phyloP scores from a whole-genome alignment of 805 yeast genomes.

The Lachancea meyersii region DNA sequence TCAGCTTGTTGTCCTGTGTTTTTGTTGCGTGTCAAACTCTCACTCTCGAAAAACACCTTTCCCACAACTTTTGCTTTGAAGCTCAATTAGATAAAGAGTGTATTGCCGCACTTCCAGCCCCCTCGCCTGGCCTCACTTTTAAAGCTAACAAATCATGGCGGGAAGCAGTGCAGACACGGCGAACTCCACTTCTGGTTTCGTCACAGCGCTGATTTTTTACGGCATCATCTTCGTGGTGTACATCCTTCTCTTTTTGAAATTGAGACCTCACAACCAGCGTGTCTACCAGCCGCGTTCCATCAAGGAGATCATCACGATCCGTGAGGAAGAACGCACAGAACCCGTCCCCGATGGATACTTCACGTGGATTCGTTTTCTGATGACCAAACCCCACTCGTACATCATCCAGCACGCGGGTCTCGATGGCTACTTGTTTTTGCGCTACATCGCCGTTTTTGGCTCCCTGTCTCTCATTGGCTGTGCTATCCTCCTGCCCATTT shows the following conservation, averaged over 20 bases:
- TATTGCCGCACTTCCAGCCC: too few relatives aligned
- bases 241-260: conserved; percentile 48
- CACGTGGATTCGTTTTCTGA: conserved; percentile 49
- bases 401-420: conserved; percentile 63
- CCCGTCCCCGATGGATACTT: conserved; percentile 59
- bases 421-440: conserved; percentile 70
- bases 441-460: conserved; percentile 55
- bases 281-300: conserved; percentile 79
- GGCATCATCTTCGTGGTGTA: conserved; percentile 54
- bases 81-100: too few relatives aligned
- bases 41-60: too few relatives aligned
- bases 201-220: conserved; percentile 65
- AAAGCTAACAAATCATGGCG: conserved; percentile 1
- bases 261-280: conserved; percentile 60
- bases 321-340: conserved; percentile 50
- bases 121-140: too few relatives aligned
- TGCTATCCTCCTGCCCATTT: conserved; percentile 55
- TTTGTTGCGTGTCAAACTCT: too few relatives aligned
- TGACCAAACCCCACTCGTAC: conserved; percentile 53
- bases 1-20: too few relatives aligned
- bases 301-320: conserved; percentile 28
- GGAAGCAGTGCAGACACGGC: not conserved
- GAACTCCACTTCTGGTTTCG: conserved; percentile 70
- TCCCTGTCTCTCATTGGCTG: conserved; percentile 48
- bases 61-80: too few relatives aligned